Evolutionary conservation across 2,329 filamentous ascomycete species (phyloP).

Genomic region (Arthrocladium fulminans): DNA sequence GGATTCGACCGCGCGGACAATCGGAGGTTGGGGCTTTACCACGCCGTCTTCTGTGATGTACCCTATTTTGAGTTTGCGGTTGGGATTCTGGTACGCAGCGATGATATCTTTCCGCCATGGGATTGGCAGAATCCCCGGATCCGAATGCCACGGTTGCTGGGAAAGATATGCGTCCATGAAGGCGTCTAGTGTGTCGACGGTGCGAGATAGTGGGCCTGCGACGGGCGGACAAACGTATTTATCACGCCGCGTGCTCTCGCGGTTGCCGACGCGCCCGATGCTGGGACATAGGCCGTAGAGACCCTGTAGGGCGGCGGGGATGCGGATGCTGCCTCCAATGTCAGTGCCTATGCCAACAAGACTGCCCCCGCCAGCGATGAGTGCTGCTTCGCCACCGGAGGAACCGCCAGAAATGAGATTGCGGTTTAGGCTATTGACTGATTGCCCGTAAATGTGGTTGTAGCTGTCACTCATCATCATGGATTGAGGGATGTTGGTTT

Average conservation of each 20-base stretch:
- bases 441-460: conserved; percentile 43
- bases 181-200: conserved; percentile 38
- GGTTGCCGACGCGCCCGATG: conserved; percentile 25
- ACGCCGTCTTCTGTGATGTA: conserved; percentile 46
- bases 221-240: conserved; percentile 36
- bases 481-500: conserved; percentile 45
- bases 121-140: conserved; percentile 46
- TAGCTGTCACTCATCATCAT: conserved; percentile 42
- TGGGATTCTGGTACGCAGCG: conserved; percentile 28
- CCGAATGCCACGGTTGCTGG: conserved; percentile 44
- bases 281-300: conserved; percentile 36
- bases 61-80: conserved; percentile 41
- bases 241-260: conserved; percentile 10
- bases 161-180: conserved; percentile 34
- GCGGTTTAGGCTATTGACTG: conserved; percentile 42
- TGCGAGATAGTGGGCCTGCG: conserved; percentile 47
- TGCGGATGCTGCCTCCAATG: conserved; percentile 45
- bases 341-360: conserved; percentile 47
- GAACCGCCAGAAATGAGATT: conserved; percentile 44
- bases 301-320: conserved; percentile 44
- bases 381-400: conserved; percentile 45
- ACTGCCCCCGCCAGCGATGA: conserved; percentile 42
- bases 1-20: conserved; percentile 39
- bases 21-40: conserved; percentile 47
- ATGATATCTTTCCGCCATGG: conserved; percentile 45